Conservation (phyloP, 257 asterid species). For the Solanum lycopersicoides region DNA sequence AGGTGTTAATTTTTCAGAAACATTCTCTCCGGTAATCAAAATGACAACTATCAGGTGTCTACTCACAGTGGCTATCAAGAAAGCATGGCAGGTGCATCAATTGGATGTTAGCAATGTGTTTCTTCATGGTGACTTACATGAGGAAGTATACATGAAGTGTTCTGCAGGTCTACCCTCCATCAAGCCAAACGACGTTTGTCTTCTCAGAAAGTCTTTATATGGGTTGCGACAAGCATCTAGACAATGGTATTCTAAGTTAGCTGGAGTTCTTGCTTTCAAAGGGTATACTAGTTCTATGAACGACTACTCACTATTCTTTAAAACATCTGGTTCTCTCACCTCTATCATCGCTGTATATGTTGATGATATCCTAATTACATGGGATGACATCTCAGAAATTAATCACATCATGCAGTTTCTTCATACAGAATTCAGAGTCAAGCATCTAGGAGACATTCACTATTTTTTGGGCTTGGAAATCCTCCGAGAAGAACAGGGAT, state of each 20-base stretch:
- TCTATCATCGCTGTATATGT: too few species aligned
- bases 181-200: not conserved
- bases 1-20: not conserved
- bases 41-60: not conserved
- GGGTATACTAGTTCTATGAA: not conserved
- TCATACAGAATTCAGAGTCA: not conserved
- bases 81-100: not conserved
- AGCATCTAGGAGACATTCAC: not conserved
- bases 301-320: too few species aligned
- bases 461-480: not conserved
- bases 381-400: not conserved
- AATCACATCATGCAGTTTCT: too few species aligned
- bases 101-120: not conserved
- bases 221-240: not conserved
- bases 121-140: not conserved
- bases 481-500: not conserved
- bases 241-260: not conserved
- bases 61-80: not conserved
- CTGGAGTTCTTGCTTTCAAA: not conserved
- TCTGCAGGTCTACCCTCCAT: not conserved
- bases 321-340: too few species aligned
- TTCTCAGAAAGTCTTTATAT: too few species aligned
- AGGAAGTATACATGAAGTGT: not conserved
- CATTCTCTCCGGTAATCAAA: too few species aligned
- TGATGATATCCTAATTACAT: not conserved